Percentiles rank a stretch among this genome's conserved stretches.
Conservation (phyloP, 495 filamentous ascomycete species). For the Sabuloglossum arenarium region DNA sequence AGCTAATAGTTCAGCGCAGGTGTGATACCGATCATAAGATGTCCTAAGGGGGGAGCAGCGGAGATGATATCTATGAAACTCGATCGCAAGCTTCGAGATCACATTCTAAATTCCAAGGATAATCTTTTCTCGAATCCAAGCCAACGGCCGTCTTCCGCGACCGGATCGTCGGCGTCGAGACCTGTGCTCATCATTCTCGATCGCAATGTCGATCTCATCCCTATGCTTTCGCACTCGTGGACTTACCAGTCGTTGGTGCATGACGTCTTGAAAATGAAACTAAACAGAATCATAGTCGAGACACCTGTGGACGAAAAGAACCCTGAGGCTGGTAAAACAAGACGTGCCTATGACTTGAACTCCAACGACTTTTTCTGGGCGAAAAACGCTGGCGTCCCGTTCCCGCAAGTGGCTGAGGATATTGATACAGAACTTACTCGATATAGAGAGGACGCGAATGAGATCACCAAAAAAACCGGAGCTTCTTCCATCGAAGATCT, state of each 20-base stretch:
- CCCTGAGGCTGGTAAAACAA: slow-evolving; percentile 46
- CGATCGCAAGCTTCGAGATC: slow-evolving; percentile 87
- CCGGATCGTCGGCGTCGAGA: slow-evolving; percentile 41
- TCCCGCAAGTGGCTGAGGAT: slow-evolving; percentile 92
- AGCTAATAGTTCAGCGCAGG: slow-evolving; percentile 21
- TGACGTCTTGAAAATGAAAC: slow-evolving; percentile 80
- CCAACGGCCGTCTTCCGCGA: slow-evolving; percentile 26
- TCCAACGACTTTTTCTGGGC: slow-evolving; percentile 95
- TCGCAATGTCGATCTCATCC: slow-evolving; percentile 84
- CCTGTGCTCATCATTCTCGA: slow-evolving; percentile 82
- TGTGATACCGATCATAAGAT: slow-evolving; percentile 83
- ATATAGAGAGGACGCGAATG: slow-evolving; percentile 89
- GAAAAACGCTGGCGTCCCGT: slow-evolving; percentile 78
- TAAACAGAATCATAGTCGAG: slow-evolving; percentile 94
- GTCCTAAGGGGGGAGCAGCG: slow-evolving; percentile 76
- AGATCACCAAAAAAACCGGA: slow-evolving; percentile 88
- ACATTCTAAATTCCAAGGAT: slow-evolving; percentile 92
- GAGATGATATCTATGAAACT: slow-evolving; percentile 88
- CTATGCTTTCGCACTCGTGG: slow-evolving; percentile 99
- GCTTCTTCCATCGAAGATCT: slow-evolving; percentile 85
- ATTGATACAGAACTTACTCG: slow-evolving; percentile 80
- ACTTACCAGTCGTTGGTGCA: slow-evolving; percentile 94
- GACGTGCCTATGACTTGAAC: slow-evolving; percentile 74
- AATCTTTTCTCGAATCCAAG: slow-evolving; percentile 51
- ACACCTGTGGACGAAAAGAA: slow-evolving; percentile 54